phyloP scores from a whole-genome alignment of 2,329 filamentous ascomycete genomes.

The Epichloe sp. region DNA sequence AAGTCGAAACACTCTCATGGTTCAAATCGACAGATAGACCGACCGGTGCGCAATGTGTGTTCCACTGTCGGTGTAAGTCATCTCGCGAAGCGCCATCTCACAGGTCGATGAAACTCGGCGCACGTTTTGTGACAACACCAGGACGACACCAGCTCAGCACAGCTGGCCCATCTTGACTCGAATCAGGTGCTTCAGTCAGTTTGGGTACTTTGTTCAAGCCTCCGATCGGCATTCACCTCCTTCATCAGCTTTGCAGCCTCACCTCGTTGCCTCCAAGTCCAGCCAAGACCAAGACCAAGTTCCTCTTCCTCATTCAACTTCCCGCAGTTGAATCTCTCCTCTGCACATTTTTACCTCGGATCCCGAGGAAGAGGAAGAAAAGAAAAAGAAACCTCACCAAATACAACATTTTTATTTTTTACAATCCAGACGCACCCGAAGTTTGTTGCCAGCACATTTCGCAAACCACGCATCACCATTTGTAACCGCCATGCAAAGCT shows the following conservation, averaged over 20 bases:
- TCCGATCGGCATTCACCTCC: too few species aligned
- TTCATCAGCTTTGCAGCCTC: too few species aligned
- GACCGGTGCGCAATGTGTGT: too few species aligned
- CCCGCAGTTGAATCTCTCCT: too few species aligned
- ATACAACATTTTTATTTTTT: neutral
- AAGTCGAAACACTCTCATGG: neutral
- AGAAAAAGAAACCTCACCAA: neutral
- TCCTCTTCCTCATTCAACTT: too few species aligned
- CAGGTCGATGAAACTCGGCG: neutral
- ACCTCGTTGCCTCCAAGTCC: too few species aligned
- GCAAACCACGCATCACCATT: neutral
- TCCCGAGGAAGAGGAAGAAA: too few species aligned
- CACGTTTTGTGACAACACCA: neutral
- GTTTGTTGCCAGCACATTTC: neutral
- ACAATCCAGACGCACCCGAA: neutral
- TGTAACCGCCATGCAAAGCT: neutral
- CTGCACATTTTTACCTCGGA: too few species aligned
- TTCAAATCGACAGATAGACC: too few species aligned
- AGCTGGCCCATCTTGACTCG: neutral
- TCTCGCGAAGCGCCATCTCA: neutral
- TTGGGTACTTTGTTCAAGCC: too few species aligned
- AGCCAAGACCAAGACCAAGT: too few species aligned
- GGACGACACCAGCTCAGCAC: neutral
- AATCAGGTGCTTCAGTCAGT: neutral
- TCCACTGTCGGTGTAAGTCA: too few species aligned